Conservation (phyloP, 176 grass and related monocot genomes). For the Rhynchospora tenuis region DNA sequence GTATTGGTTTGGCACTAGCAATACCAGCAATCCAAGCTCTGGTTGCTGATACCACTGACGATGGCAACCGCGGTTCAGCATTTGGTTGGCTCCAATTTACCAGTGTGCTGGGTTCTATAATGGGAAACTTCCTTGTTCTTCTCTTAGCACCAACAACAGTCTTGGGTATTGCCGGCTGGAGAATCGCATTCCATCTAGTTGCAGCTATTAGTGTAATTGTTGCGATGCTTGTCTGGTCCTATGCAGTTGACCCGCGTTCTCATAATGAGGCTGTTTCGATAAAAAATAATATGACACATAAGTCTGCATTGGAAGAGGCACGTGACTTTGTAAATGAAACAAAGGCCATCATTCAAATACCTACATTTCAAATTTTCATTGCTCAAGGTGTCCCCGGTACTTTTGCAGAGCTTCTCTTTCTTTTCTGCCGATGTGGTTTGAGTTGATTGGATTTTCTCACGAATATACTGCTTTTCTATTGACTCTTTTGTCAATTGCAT, state of each 20-base stretch:
- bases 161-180: constrained; percentile 69
- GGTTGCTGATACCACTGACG: neutral
- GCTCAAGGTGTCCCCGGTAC: constrained; percentile 58
- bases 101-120: constrained; percentile 49
- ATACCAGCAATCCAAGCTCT: neutral
- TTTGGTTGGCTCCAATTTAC: constrained; percentile 76
- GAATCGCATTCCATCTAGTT: constrained; percentile 62
- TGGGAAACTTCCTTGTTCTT: constrained; percentile 52
- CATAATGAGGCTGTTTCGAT: neutral
- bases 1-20: constrained; percentile 29
- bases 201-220: constrained; percentile 39
- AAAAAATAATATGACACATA: neutral
- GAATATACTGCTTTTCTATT: constrained; percentile 51
- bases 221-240: constrained; percentile 36
- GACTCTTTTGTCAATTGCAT: constrained; percentile 50
- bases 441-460: constrained; percentile 70
- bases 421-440: constrained; percentile 77
- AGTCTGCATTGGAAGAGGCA: constrained; percentile 24
- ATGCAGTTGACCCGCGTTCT: constrained; percentile 53
- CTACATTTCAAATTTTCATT: constrained; percentile 69
- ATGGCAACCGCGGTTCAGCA: neutral
- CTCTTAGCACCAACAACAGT: constrained; percentile 46
- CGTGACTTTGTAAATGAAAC: constrained; percentile 38
- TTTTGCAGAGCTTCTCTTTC: constrained; percentile 54
- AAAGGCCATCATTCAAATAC: constrained; percentile 39